These are phyloP conservation scores for Ilex paraguariensis DNA, from an alignment of 305 asterid genomes.

Conservation along the genomic window DNA sequence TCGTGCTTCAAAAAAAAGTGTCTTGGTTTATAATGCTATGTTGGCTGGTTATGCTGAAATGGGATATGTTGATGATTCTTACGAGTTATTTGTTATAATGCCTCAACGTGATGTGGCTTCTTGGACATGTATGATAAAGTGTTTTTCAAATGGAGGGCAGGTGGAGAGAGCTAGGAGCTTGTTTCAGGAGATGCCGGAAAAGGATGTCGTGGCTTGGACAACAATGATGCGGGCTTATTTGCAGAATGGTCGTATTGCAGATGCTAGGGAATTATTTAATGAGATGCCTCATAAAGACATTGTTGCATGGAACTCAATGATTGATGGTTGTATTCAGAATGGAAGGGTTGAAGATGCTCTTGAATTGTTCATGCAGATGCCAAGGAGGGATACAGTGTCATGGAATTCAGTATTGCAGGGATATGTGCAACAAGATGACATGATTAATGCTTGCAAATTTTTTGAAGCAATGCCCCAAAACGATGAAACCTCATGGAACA, in stretches of 20 bases:
- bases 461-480: slow-evolving; percentile 41
- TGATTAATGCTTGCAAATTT: slow-evolving; percentile 26
- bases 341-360: slow-evolving; percentile 32
- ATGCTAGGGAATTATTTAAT: slow-evolving; percentile 39
- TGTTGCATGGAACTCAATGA: slow-evolving; percentile 62
- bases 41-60: slow-evolving; percentile 44
- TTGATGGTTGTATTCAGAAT: slow-evolving; percentile 37
- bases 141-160: slow-evolving; percentile 39
- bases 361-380: slow-evolving; percentile 41
- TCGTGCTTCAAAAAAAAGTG: slow-evolving; percentile 22
- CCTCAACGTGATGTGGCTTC: slow-evolving; percentile 41
- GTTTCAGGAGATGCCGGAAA: slow-evolving; percentile 53
- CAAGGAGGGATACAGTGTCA: slow-evolving; percentile 36
- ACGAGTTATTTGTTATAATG: slow-evolving; percentile 45
- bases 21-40: slow-evolving; percentile 50
- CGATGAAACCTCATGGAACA: slow-evolving; percentile 64
- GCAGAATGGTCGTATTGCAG: slow-evolving; percentile 28
- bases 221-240: slow-evolving; percentile 51
- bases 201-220: slow-evolving; percentile 62
- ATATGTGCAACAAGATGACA: slow-evolving; percentile 38
- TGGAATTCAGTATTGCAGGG: slow-evolving; percentile 52
- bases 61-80: slow-evolving; percentile 25
- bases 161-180: slow-evolving; percentile 40
- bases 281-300: slow-evolving; percentile 47
- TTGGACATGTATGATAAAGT: slow-evolving; percentile 52